A percentile compares a stretch with the other conserved stretches of the same genome.
These are phyloP conservation scores for Scutellaria minor DNA, from an alignment of 257 asterid species.

Conservation along the genomic window DNA sequence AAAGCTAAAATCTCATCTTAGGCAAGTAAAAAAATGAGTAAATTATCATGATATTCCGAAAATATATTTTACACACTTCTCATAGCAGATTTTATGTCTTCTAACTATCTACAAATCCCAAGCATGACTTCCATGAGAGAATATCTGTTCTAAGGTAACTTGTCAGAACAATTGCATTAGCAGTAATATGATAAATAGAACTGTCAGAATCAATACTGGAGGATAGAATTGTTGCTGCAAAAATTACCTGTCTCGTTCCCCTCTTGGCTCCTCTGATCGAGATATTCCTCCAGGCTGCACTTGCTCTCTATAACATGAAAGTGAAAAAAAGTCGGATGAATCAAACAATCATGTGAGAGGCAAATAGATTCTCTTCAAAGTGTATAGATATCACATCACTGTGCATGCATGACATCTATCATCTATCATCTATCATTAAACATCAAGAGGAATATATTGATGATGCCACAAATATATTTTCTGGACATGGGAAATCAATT, in stretches of 20 bases:
- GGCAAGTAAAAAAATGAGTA: neutral
- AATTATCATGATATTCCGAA: neutral
- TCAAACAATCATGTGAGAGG: neutral
- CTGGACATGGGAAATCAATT: neutral
- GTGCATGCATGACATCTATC: neutral
- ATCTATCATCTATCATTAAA: neutral
- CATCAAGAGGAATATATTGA: neutral
- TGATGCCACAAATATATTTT: neutral
- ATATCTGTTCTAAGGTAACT: neutral
- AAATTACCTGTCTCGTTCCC: conserved; percentile 71
- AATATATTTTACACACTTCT: neutral
- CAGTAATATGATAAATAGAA: no score
- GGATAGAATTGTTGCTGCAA: neutral
- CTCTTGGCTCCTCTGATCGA: conserved; percentile 92
- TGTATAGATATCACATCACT: neutral
- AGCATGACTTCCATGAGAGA: neutral
- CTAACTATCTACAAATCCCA: neutral
- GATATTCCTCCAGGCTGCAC: conserved; percentile 78
- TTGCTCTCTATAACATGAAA: conserved; percentile 64
- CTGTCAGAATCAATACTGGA: conserved; percentile 10
- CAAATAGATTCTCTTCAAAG: neutral
- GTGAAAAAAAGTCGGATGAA: neutral
- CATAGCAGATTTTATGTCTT: neutral
- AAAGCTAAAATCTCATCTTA: conserved; percentile 1
- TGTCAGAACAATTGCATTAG: neutral